Base-by-base conservation (phyloP, 1,139 yeast species). In the Torulaspora pretoriensis region DNA sequence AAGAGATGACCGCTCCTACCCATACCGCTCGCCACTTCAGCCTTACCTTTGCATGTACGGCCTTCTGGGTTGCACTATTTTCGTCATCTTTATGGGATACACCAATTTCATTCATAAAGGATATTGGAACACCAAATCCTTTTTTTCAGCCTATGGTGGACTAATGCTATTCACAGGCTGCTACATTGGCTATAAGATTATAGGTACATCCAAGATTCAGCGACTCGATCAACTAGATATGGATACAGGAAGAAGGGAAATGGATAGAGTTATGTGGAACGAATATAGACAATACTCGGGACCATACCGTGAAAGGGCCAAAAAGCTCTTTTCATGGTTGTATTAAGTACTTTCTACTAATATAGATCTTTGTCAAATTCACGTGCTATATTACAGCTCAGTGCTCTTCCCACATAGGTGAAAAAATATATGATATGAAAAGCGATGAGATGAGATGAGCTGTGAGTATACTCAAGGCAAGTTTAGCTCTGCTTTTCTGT, bases 201-300 rank as follows among this genome's bases (percentile, higher is more conserved):
- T 78, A 17, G 75, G 77, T 46, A 75, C 84, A 5, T 77, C 88
- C 2, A 71, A 78, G 43, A 48, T 63, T 12, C 60, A 61, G 40
- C 75, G 84, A 43, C 67, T 84, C 32, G 86, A 81, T 50, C 79
- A 82, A 17, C 65, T 87, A 43, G 95, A 87, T 60, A 75, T 84
- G 58, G 95, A 85, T 59, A 74, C 85, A 0, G 95, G 95, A 1
- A 71, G 95, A 52, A 75, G 89, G 40, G 94, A 85, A 57, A 73
- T 78, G 63, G 89, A 82, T 59, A 66, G 83, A 40, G 76, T 74
- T 52, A 75, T 80, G 3, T 64, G 68, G 68, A 54, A 57, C 28
- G 67, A 63, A 41, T 52, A 58, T 33, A 53, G 50, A 9, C 63
- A 60, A 30, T 63, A 63, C 42, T 53, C 56, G 13, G 61, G 63